Conservation (phyloP, 2,329 filamentous ascomycete genomes). For the Didymella keratinophila region DNA sequence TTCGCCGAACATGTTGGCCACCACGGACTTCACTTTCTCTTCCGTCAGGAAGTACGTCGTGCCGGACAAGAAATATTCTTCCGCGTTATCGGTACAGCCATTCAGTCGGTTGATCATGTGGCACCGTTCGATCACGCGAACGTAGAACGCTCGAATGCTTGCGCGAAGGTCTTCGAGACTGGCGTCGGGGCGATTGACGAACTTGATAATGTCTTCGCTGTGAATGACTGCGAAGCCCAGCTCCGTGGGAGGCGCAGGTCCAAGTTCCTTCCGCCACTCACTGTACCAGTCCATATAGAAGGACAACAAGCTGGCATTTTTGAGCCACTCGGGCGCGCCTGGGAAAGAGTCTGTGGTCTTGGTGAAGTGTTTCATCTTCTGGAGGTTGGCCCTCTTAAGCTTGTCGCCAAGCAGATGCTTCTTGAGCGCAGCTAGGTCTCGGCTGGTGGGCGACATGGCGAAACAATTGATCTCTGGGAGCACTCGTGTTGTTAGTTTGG, state of each 20-base stretch:
- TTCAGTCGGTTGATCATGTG: not conserved
- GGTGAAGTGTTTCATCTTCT: not conserved
- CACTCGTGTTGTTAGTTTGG: too few relatives aligned
- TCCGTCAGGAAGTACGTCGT: not conserved
- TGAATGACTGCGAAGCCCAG: not conserved
- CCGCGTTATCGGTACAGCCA: not conserved
- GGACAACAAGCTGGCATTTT: not conserved
- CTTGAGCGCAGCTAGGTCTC: not conserved
- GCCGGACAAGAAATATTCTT: not conserved
- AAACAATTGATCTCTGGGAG: too few relatives aligned
- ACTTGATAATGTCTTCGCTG: not conserved
- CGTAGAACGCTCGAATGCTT: not conserved
- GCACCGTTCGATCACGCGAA: not conserved
- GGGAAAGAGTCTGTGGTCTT: not conserved
- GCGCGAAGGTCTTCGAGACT: not conserved
- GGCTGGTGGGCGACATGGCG: not conserved
- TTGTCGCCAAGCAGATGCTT: not conserved
- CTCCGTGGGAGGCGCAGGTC: not conserved
- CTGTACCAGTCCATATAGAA: not conserved
- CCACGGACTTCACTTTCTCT: not conserved
- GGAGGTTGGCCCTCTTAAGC: not conserved
- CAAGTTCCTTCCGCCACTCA: not conserved
- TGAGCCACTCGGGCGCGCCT: not conserved
- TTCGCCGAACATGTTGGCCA: not conserved
- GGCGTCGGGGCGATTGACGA: not conserved